Evolutionary conservation across 495 filamentous ascomycete genomes (phyloP).

Genomic region (Penicillium fimorum): DNA sequence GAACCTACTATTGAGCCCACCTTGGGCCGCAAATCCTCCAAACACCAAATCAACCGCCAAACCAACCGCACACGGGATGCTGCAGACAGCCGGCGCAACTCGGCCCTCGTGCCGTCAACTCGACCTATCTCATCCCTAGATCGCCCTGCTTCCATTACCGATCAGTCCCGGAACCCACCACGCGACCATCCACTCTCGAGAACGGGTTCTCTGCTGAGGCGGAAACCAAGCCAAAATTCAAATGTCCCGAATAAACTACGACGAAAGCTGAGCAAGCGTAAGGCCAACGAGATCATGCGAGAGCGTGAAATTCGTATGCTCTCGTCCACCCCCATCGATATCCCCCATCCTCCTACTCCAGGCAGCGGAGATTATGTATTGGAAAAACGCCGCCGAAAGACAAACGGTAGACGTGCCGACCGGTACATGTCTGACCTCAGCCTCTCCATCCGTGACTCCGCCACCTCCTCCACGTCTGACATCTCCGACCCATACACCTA

Average conservation of each 20-base stretch:
- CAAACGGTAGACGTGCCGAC: constrained; percentile 56
- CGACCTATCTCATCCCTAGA: constrained; percentile 26
- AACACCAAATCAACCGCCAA: constrained; percentile 33
- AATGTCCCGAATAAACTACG: constrained; percentile 53
- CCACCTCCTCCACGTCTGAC: constrained; percentile 70
- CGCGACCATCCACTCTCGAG: constrained; percentile 36
- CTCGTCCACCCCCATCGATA: constrained; percentile 61
- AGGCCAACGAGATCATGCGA: constrained; percentile 66
- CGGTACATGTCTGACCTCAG: constrained; percentile 70
- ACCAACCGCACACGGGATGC: constrained; percentile 32
- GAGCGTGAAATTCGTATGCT: constrained; percentile 88
- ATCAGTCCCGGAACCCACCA: constrained; percentile 8
- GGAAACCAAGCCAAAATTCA: constrained; percentile 55
- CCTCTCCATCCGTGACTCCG: constrained; percentile 66
- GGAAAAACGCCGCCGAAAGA: constrained; percentile 63
- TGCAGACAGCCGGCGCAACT: constrained; percentile 27
- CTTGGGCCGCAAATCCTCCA: constrained; percentile 42
- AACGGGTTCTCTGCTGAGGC: constrained; percentile 63
- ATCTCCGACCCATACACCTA: constrained; percentile 68
- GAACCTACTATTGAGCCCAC: constrained; percentile 27
- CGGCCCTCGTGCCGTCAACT: constrained; percentile 34
- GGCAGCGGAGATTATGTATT: constrained; percentile 41
- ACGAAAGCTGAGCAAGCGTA: constrained; percentile 75
- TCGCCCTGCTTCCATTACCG: constrained; percentile 16
- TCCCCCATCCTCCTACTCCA: constrained; percentile 58